Conservation (phyloP, 345 rosid genomes). For the Anacardium occidentale region DNA sequence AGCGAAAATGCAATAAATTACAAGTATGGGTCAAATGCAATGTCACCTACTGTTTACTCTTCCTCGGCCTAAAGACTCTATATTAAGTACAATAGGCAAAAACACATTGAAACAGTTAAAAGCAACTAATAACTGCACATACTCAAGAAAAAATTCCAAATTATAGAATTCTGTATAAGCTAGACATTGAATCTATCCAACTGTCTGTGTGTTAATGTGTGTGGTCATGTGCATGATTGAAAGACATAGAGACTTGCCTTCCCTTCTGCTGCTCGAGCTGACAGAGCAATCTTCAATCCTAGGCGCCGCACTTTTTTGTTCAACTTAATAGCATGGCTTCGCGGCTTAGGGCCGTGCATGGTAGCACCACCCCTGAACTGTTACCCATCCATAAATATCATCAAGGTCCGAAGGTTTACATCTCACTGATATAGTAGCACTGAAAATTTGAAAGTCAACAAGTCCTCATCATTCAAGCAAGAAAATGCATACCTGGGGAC, state of each 20-base stretch:
- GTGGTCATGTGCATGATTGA: neutral
- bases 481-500: conserved; percentile 66
- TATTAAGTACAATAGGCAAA: neutral
- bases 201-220: neutral
- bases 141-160: neutral
- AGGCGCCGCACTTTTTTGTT: conserved; percentile 90
- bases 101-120: neutral
- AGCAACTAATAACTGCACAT: neutral
- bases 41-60: neutral
- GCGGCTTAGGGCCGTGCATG: conserved; percentile 93
- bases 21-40: neutral
- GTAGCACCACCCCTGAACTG: conserved; percentile 90
- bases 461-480: conserved; percentile 15
- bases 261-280: conserved; percentile 96
- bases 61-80: neutral
- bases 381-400: conserved; percentile 26
- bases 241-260: conserved; percentile 53
- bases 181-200: neutral
- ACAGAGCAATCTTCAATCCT: conserved; percentile 85
- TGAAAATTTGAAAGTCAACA: neutral
- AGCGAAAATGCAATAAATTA: neutral
- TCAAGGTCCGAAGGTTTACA: conserved; percentile 15
- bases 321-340: conserved; percentile 87
- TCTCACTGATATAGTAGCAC: conserved; percentile 11
- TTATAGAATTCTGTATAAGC: neutral